These are phyloP conservation scores for Pleurotus eryngii DNA, from an alignment of 768 basidiomycete species.

Conservation along the genomic window DNA sequence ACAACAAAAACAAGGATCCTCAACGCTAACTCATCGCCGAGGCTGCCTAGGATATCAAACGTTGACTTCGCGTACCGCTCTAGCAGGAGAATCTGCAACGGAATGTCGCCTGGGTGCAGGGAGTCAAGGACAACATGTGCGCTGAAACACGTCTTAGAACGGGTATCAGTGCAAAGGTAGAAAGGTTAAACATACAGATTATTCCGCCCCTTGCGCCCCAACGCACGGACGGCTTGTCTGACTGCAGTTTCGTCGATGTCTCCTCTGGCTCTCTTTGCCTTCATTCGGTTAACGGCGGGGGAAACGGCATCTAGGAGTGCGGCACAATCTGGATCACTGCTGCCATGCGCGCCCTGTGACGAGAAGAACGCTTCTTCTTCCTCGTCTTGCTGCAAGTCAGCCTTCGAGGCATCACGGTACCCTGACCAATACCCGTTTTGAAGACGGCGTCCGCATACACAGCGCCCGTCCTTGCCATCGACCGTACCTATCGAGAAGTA, in stretches of 20 bases:
- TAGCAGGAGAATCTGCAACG: conserved; percentile 77
- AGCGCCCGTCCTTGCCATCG: conserved; percentile 25
- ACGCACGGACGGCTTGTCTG: conserved; percentile 54
- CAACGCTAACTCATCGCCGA: conserved; percentile 64
- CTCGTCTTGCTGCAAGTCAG: conserved; percentile 11
- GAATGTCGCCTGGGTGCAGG: conserved; percentile 69
- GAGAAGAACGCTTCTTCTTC: conserved; percentile 15
- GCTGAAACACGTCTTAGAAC: conserved; percentile 34
- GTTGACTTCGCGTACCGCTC: conserved; percentile 82
- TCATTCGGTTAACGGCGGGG: conserved; percentile 25
- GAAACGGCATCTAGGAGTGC: background rate
- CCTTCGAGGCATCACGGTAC: conserved; percentile 19
- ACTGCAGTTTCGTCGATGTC: conserved; percentile 71
- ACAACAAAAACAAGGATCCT: conserved; percentile 50
- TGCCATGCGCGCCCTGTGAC: background rate
- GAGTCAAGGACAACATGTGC: conserved; percentile 37
- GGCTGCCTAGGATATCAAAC: conserved; percentile 75
- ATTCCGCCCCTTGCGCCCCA: conserved; percentile 69
- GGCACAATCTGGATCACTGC: background rate
- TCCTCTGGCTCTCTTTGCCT: conserved; percentile 53
- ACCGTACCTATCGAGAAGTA: background rate
- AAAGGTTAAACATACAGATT: conserved; percentile 51
- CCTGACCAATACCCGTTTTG: conserved; percentile 33
- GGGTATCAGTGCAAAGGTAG: background rate
- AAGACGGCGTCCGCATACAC: conserved; percentile 56